A percentile compares a stretch with the other conserved stretches of the same genome.
phyloP scores from a whole-genome alignment of 140 eudicot genomes.

The Oenanthe javanica region DNA sequence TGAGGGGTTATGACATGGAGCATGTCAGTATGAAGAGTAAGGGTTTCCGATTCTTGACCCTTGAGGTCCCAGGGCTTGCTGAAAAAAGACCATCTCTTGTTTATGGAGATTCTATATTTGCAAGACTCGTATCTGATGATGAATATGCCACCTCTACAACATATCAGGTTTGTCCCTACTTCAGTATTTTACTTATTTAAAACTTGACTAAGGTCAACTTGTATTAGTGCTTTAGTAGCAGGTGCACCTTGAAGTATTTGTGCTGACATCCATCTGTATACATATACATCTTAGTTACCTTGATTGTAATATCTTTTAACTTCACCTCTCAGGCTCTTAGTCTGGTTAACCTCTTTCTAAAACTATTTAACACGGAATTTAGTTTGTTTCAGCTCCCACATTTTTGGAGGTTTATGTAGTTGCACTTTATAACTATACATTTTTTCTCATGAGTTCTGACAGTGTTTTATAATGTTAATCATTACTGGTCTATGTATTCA shows the following conservation, averaged over 20 bases:
- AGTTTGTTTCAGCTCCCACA: not conserved
- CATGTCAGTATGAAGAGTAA: slow-evolving; percentile 40
- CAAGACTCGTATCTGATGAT: slow-evolving; percentile 44
- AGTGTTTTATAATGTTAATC: not conserved
- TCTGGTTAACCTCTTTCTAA: not conserved
- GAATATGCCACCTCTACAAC: slow-evolving; percentile 16
- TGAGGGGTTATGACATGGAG: slow-evolving; percentile 76
- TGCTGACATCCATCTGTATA: not conserved
- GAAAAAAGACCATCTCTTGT: slow-evolving; percentile 89
- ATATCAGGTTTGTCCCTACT: slow-evolving; percentile 46
- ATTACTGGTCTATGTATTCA: not conserved
- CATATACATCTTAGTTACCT: too few species aligned
- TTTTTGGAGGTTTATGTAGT: not conserved
- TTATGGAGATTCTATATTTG: slow-evolving; percentile 54
- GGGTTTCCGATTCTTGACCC: slow-evolving; percentile 36
- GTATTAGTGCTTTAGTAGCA: not conserved
- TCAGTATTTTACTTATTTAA: not conserved
- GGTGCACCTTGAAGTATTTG: not conserved
- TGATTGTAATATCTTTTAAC: not conserved
- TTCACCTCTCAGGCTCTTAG: not conserved
- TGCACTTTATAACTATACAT: not conserved
- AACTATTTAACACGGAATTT: not conserved
- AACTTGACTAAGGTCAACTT: not conserved
- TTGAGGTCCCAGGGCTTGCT: slow-evolving; percentile 88
- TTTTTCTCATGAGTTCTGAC: not conserved